Evolutionary conservation across 306 rosid species (phyloP).

Genomic region (Canavalia gladiata): DNA sequence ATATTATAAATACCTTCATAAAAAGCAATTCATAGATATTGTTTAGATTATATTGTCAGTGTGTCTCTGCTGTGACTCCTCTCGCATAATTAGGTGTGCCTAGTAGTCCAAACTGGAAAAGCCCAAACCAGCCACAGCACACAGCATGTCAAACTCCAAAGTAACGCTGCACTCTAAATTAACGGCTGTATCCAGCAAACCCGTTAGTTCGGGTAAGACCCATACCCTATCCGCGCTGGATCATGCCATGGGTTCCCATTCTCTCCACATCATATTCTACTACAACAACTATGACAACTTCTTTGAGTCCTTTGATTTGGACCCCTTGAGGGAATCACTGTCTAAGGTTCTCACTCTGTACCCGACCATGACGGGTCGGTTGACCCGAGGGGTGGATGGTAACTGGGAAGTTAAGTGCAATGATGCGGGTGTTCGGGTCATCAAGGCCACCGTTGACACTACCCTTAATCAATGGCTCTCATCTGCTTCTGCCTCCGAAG

Average conservation of each 20-base stretch:
- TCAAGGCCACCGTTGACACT: constrained; percentile 60
- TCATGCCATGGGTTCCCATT: constrained; percentile 66
- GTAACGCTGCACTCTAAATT: constrained; percentile 55
- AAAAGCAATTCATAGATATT: not conserved
- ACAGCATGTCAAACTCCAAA: constrained; percentile 5
- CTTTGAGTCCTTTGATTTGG: constrained; percentile 59
- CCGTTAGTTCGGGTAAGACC: constrained; percentile 42
- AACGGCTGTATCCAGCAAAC: constrained; percentile 75
- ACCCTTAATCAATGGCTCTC: constrained; percentile 71
- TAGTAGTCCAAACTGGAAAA: not conserved
- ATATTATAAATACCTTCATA: not conserved
- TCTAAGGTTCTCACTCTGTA: constrained; percentile 54
- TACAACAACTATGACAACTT: constrained; percentile 54
- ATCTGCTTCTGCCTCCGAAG: constrained; percentile 56
- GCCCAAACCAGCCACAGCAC: not conserved
- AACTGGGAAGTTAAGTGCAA: constrained; percentile 68
- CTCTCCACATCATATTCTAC: constrained; percentile 62
- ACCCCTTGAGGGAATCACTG: constrained; percentile 63
- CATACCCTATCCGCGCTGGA: constrained; percentile 56
- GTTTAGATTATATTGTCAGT: not conserved
- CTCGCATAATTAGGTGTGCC: not conserved
- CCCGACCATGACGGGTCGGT: constrained; percentile 73
- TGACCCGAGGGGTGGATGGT: constrained; percentile 51
- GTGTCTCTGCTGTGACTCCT: not conserved
- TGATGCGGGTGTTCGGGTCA: constrained; percentile 75